Percentiles rank a stretch among this genome's conserved stretches.
These are phyloP conservation scores for Raffaelea ambrosiae DNA, from an alignment of 2,329 filamentous ascomycete genomes.

Conservation along the genomic window DNA sequence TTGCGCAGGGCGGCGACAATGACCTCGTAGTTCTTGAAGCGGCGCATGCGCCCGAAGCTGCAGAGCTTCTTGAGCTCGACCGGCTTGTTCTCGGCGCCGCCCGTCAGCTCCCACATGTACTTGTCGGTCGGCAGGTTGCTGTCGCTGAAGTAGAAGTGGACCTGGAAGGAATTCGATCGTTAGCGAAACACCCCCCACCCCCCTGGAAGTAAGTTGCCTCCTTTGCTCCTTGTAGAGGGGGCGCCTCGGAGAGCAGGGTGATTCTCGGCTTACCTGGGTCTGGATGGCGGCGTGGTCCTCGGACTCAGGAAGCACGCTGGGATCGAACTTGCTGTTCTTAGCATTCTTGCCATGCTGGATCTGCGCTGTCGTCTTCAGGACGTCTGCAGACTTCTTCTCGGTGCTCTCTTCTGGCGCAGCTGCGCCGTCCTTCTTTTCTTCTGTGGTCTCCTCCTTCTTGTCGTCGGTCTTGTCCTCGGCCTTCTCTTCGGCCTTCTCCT, in stretches of 20 bases:
- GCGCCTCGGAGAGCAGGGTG: background rate
- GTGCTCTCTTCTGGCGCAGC: background rate
- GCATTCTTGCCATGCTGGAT: constrained; percentile 18
- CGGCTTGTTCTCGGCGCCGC: constrained; percentile 71
- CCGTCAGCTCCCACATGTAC: constrained; percentile 72
- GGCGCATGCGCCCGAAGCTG: constrained; percentile 91
- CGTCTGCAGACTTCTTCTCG: constrained; percentile 11
- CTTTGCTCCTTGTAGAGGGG: no score
- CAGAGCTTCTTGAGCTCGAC: constrained; percentile 70
- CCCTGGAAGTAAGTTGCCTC: background rate
- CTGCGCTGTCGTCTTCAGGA: constrained; percentile 23
- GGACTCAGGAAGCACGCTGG: constrained; percentile 57
- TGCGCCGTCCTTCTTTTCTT: background rate
- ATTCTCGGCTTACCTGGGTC: constrained; percentile 53
- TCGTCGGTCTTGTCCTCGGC: constrained; percentile 13
- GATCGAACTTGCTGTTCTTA: constrained; percentile 63
- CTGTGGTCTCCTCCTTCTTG: constrained; percentile 9
- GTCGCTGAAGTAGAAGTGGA: constrained; percentile 94
- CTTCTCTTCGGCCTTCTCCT: constrained; percentile 18
- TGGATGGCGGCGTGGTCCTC: constrained; percentile 75
- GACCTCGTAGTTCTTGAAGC: constrained; percentile 80
- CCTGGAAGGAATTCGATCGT: constrained; percentile 40
- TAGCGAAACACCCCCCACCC: no score
- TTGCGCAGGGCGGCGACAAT: constrained; percentile 77
- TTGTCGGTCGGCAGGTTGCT: constrained; percentile 84